Conservation (phyloP, 768 basidiomycete genomes). For the Xerocomellus intermedius region DNA sequence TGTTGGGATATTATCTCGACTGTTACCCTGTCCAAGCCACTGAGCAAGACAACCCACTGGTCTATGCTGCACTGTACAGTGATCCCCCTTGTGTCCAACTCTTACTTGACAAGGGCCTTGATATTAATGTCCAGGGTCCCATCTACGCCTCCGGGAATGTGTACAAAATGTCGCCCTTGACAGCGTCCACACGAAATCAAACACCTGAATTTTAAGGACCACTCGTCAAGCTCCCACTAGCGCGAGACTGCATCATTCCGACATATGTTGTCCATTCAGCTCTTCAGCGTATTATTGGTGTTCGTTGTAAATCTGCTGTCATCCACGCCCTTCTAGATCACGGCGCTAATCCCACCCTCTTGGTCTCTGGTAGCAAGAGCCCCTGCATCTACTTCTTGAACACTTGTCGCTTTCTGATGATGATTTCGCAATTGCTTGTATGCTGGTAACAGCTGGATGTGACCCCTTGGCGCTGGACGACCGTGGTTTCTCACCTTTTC, state of each 20-base stretch:
- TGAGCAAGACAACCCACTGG: not conserved
- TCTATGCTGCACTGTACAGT: not conserved
- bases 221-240: not conserved
- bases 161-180: not conserved
- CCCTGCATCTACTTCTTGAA: not conserved
- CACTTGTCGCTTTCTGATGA: not conserved
- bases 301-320: not conserved
- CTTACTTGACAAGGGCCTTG: not conserved
- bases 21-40: not conserved
- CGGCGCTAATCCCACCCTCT: not conserved
- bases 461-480: not conserved
- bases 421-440: not conserved
- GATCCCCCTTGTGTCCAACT: not conserved
- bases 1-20: not conserved
- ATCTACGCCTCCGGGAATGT: not conserved
- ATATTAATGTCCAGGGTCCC: not conserved
- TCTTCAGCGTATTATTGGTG: not conserved
- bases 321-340: not conserved
- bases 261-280: too few relatives aligned
- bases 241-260: not conserved
- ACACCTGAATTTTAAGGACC: not conserved
- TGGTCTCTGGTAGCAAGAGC: not conserved
- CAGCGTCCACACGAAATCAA: not conserved
- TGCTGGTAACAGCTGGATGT: not conserved
- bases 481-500: not conserved